Conservation (phyloP, 495 filamentous ascomycete species). For the Aspergillus kassunensis region DNA sequence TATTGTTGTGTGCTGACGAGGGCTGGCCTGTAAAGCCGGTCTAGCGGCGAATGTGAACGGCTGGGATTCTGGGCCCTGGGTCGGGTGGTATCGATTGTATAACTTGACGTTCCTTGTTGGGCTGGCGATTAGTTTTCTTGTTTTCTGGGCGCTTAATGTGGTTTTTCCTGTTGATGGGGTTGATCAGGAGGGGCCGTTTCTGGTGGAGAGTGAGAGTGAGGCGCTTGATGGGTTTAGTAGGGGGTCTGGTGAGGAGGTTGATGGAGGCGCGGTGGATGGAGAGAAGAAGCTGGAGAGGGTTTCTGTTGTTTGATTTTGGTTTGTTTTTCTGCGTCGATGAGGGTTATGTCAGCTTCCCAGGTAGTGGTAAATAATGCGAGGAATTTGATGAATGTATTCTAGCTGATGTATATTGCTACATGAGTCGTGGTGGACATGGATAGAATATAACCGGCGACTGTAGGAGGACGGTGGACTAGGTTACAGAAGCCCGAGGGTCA, state of each 20-base stretch:
- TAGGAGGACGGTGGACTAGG: too few relatives aligned
- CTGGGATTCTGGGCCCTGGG: neutral
- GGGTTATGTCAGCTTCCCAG: too few relatives aligned
- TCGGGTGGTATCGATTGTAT: conserved; percentile 1
- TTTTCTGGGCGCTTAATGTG: neutral
- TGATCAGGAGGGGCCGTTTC: neutral
- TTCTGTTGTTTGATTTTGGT: neutral
- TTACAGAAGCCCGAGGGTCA: too few relatives aligned
- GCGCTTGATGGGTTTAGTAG: neutral
- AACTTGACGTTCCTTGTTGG: conserved; percentile 8
- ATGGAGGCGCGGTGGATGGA: neutral
- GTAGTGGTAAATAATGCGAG: too few relatives aligned
- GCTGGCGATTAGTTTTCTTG: conserved; percentile 2
- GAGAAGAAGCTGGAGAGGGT: neutral
- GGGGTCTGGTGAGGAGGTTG: neutral
- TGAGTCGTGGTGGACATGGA: too few relatives aligned
- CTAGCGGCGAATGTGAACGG: conserved; percentile 1
- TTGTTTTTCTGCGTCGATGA: too few relatives aligned
- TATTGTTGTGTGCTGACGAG: neutral
- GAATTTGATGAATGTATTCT: too few relatives aligned
- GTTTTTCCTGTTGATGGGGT: conserved; percentile 1
- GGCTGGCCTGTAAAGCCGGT: neutral
- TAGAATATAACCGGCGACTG: too few relatives aligned
- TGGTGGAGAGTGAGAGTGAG: neutral
- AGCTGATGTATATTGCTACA: too few relatives aligned